Conservation (phyloP, 83 land plant species). For the Thuja plicata region DNA sequence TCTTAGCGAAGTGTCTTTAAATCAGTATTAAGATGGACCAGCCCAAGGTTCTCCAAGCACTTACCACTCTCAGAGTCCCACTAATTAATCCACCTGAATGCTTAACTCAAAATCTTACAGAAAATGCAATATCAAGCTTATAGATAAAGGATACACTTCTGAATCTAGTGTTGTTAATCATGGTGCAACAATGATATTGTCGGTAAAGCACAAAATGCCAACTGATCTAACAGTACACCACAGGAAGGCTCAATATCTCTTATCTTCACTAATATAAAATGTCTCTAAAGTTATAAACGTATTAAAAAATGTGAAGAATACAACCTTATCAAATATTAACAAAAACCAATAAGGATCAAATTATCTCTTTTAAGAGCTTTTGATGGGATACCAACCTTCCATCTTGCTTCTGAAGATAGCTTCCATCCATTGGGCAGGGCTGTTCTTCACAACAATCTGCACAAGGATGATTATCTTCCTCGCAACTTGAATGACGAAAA, state of each 20-base stretch:
- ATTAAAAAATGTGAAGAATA: not conserved
- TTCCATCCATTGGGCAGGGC: slow-evolving; percentile 17
- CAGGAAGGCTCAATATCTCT: not conserved
- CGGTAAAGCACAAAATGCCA: not conserved
- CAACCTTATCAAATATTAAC: not conserved
- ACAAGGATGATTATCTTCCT: slow-evolving; percentile 32
- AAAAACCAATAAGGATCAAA: not conserved
- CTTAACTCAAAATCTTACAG: not conserved
- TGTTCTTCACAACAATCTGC: slow-evolving; percentile 19
- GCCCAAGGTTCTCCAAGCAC: not conserved
- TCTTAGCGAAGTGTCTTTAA: not conserved
- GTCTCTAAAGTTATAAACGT: not conserved
- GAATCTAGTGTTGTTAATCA: not conserved
- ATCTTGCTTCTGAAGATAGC: slow-evolving; percentile 19
- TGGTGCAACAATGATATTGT: not conserved
- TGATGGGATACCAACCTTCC: slow-evolving; percentile 31
- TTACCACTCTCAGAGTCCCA: not conserved
- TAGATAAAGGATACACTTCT: not conserved
- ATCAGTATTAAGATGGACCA: not conserved
- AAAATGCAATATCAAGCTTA: not conserved
- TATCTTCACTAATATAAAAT: not conserved
- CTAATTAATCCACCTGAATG: not conserved
- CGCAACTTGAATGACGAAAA: slow-evolving; percentile 26
- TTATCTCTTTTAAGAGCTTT: not conserved
- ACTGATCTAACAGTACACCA: not conserved